phyloP scores from a whole-genome alignment of 2,329 filamentous ascomycete genomes.

The Ophiostoma perfectum region DNA sequence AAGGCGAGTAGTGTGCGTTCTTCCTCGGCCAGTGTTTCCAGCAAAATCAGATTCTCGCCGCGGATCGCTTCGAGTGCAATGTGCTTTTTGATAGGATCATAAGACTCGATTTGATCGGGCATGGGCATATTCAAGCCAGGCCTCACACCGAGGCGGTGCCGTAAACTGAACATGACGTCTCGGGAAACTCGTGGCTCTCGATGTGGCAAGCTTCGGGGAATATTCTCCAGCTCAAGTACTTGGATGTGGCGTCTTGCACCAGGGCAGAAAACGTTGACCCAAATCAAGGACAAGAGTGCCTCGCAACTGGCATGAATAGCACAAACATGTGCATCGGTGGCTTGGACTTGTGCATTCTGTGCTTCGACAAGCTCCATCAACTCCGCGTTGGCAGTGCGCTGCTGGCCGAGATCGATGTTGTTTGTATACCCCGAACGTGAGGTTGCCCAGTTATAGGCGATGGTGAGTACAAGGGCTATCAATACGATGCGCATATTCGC shows the following conservation, averaged over 20 bases:
- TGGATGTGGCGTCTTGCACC: slow-evolving; percentile 13
- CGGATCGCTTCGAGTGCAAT: slow-evolving; percentile 13
- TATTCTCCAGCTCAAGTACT: not conserved
- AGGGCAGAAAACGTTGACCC: slow-evolving; percentile 18
- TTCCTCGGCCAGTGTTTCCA: slow-evolving; percentile 11
- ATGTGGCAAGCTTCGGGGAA: slow-evolving; percentile 3
- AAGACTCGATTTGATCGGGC: not conserved
- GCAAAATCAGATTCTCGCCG: not conserved
- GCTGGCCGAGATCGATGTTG: not conserved
- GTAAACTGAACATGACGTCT: slow-evolving; percentile 10
- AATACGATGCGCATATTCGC: not conserved
- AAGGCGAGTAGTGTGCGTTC: not conserved
- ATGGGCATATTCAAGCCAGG: slow-evolving; percentile 12
- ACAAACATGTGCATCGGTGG: slow-evolving; percentile 6
- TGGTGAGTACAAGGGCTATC: not conserved
- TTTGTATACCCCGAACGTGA: not conserved
- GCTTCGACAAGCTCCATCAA: slow-evolving; percentile 11
- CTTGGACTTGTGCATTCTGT: not conserved
- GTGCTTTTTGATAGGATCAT: not conserved
- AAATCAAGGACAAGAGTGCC: slow-evolving; percentile 3
- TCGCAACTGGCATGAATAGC: slow-evolving; percentile 1
- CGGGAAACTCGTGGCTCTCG: not conserved
- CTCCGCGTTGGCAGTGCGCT: slow-evolving; percentile 11
- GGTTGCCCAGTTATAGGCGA: not conserved
- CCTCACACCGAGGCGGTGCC: slow-evolving; percentile 7